Evolutionary conservation across 1,139 yeast species (phyloP), one percentile per base, ranked within the genome.

Genomic region (Magnusiomyces magnusii): DNA sequence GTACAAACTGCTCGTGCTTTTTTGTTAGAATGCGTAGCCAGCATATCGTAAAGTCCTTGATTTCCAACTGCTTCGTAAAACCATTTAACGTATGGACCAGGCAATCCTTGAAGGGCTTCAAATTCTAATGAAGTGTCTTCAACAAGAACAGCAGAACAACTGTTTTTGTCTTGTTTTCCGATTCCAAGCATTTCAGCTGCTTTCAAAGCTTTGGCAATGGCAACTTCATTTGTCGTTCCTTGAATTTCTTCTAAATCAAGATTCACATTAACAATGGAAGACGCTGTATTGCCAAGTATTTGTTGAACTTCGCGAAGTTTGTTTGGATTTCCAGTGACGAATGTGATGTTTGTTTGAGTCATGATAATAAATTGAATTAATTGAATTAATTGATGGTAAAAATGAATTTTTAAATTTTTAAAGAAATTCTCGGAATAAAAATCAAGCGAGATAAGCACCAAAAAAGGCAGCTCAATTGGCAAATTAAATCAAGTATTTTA

Each of bases 1-100:
- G 98, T 92, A 67, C 97, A 90, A 58, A 91, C 82, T 1, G 99
- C 97, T 61, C 83, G 80, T 2, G 97, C 99, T 5, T 84, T 75
- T 70, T 91, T 91, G 72, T 90, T 89, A 58, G 86, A 91, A 69
- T 87, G 93, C 56, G 87, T 88, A 63, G 75, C 81, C 54, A 95
- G 77, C 86, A 93, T 80, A 66, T 86, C 83, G 58, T 85, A 88
- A 61, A 91, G 76, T 2, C 92, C 93, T 23, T 79, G 80, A 56
- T 87, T 78, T 0, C 96, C 96, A 63, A 91, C 72, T n/a, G 82
- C 75, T 61, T 84, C 75, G 54, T 88, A 81, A 74, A 92, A 92
- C 98, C 98, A 92, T 73, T 92, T 92, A 72, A 83, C 81, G 67
- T 83, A 83, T 0, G 99, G 98, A 10, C 99, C 99, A 1, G 99